phyloP scores from a whole-genome alignment of 306 rosid species.

The Hippophae rhamnoides region DNA sequence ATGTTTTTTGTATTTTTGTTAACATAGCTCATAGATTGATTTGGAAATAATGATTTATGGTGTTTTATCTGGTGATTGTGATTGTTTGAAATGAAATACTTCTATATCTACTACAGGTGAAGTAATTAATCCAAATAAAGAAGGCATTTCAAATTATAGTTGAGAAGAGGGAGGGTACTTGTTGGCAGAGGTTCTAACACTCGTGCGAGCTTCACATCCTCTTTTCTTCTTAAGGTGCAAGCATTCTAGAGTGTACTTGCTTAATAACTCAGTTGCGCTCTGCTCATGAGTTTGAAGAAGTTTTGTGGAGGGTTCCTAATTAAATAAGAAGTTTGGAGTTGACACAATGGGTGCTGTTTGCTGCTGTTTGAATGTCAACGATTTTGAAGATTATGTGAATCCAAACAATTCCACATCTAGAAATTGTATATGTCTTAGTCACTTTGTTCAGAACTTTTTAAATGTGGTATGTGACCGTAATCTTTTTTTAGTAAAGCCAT shows the following conservation, averaged over 20 bases:
- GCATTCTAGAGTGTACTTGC: constrained; percentile 18
- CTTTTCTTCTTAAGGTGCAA: constrained; percentile 30
- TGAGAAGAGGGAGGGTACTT: constrained; percentile 55
- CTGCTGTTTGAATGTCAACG: constrained; percentile 63
- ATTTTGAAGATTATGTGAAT: constrained; percentile 75
- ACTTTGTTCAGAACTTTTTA: constrained; percentile 59
- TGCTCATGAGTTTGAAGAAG: constrained; percentile 25
- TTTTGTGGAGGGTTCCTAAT: constrained; percentile 17
- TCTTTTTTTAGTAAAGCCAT: too few relatives aligned
- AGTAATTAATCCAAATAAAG: constrained; percentile 11
- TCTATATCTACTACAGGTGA: constrained; percentile 43
- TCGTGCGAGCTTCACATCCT: constrained; percentile 84
- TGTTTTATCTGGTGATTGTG: constrained; percentile 6
- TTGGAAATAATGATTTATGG: constrained; percentile 9
- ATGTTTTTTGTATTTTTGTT: not conserved
- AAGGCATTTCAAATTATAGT: constrained; percentile 18
- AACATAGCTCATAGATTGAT: constrained; percentile 14
- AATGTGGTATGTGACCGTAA: constrained; percentile 47
- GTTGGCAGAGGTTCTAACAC: constrained; percentile 51
- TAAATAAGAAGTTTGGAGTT: constrained; percentile 27
- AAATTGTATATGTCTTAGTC: constrained; percentile 69
- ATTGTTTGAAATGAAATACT: constrained; percentile 16
- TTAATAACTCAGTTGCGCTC: constrained; percentile 17
- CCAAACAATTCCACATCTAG: constrained; percentile 64
- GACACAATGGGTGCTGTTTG: constrained; percentile 90